Percentiles rank a stretch among this genome's conserved stretches.
Evolutionary conservation across 2,329 filamentous ascomycete species (phyloP).

Genomic region (Acarospora socialis): DNA sequence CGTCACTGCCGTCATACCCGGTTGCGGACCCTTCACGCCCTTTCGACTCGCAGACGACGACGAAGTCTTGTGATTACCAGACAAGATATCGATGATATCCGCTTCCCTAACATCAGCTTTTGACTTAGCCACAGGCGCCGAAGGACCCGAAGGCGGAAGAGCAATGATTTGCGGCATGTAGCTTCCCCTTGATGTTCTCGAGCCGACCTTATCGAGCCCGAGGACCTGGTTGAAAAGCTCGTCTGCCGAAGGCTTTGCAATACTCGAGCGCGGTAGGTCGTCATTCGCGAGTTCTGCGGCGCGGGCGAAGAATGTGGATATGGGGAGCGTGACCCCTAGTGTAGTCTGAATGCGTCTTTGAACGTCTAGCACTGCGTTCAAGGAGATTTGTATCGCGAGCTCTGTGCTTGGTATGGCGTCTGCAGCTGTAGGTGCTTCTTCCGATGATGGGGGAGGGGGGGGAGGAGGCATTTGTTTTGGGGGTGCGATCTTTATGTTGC

Average conservation of each 20-base stretch:
- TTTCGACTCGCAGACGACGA: constrained; percentile 17
- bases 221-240: constrained; percentile 85
- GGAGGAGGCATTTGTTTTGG: constrained; percentile 18
- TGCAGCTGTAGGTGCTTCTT: constrained; percentile 14
- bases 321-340: constrained; percentile 65
- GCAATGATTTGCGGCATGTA: constrained; percentile 58
- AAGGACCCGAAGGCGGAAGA: constrained; percentile 32
- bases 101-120: constrained; percentile 34
- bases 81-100: constrained; percentile 75
- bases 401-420: constrained; percentile 26
- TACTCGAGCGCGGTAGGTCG: constrained; percentile 55
- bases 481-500: constrained; percentile 77
- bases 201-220: constrained; percentile 46
- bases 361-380: constrained; percentile 62
- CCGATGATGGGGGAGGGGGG: constrained; percentile 18
- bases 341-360: constrained; percentile 67
- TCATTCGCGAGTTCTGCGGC: constrained; percentile 82
- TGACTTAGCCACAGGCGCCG: constrained; percentile 21
- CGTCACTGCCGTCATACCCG: constrained; percentile 27
- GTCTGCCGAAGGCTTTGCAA: constrained; percentile 52
- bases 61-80: constrained; percentile 29
- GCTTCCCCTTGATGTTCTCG: constrained; percentile 41
- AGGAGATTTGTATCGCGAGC: constrained; percentile 61
- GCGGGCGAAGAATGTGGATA: constrained; percentile 75
- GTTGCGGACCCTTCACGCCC: constrained; percentile 14